Base-by-base conservation (phyloP, 1,284 basidiomycete genomes). In the Fomitiporia mediterranea region DNA sequence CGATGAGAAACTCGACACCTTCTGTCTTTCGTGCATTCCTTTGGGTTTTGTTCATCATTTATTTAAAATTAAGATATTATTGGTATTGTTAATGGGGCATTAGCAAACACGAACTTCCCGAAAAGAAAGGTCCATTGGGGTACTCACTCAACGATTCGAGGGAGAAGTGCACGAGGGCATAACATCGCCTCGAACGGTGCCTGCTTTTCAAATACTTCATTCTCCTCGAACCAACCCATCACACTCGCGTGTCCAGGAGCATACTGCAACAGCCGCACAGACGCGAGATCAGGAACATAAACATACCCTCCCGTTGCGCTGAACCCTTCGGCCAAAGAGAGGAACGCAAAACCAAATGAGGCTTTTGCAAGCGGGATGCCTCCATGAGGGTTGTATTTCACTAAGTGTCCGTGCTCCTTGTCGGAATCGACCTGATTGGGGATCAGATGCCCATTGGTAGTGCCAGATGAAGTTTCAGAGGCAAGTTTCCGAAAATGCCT, bases 141-240 rank as follows among this genome's bases (percentile, higher is more conserved):
- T 38, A 42, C 80, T 64, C 62, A 84, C 83, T 73, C 69, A 2
- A 79, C 68, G 13, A 86, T 68, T 11, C 76, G 71, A 21, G 67
- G 67, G 34, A 89, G 66, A 15, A 78, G 67, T 2, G 76, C 73
- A 21, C 85, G 76, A 8, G 84, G 82, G 59, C 85, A 88, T 6
- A 77, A 60, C 6, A 75, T 70, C 0, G 76, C 75, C 6, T 74
- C 67, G 28, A 79, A 58, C 1, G 71, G 67, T n/a, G n/a, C n/a
- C n/a, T n/a, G n/a, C n/a, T n/a, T n/a, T n/a, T n/a, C n/a, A n/a
- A n/a, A n/a, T n/a, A n/a, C 71, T 50, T 19, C 67, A n/a, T 83
- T 83, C 62, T 84, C 76, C 64, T 86, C 72, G 64, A 86, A 84
- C 73, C 75, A 83, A 2, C 85, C 85, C 68, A 84, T 72, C 21